Evolutionary conservation across 495 filamentous ascomycete species (phyloP).

Genomic region (Barbatosphaeria neglecta): DNA sequence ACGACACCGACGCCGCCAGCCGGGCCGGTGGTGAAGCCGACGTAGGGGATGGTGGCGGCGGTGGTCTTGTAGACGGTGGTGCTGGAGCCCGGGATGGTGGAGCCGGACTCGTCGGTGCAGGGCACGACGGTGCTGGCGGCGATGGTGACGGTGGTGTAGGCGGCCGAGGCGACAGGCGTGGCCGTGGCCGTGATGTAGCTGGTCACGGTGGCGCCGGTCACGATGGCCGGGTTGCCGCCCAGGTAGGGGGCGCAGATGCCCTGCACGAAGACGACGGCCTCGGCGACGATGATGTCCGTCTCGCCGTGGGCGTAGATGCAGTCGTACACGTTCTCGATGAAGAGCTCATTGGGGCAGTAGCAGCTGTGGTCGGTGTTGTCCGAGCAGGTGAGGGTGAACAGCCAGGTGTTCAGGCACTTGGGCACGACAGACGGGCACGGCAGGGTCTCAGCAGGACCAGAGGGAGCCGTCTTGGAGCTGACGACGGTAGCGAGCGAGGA

Average conservation of each 20-base stretch:
- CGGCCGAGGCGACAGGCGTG: conserved; percentile 29
- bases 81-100: conserved; percentile 39
- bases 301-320: conserved; percentile 71
- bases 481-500: conserved; percentile 6
- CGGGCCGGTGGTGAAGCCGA: conserved; percentile 52
- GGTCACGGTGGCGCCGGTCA: conserved; percentile 51
- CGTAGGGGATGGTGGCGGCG: conserved; percentile 59
- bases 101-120: conserved; percentile 36
- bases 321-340: conserved; percentile 68
- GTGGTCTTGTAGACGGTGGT: conserved; percentile 45
- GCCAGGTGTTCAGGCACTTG: conserved; percentile 89
- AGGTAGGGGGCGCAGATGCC: conserved; percentile 79
- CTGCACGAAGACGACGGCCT: conserved; percentile 73
- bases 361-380: conserved; percentile 75
- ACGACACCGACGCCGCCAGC: conserved; percentile 33
- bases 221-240: conserved; percentile 69
- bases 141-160: conserved; percentile 52
- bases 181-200: conserved; percentile 45
- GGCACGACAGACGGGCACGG: conserved; percentile 67
- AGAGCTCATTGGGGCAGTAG: conserved; percentile 71
- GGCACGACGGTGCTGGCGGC: conserved; percentile 39
- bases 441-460: conserved; percentile 32
- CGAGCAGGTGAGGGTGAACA: conserved; percentile 59
- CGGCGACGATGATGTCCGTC: conserved; percentile 50
- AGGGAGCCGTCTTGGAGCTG: conserved; percentile 20